These are phyloP conservation scores for Hamigera avellanea DNA, from an alignment of 495 filamentous ascomycete species.

Conservation along the genomic window DNA sequence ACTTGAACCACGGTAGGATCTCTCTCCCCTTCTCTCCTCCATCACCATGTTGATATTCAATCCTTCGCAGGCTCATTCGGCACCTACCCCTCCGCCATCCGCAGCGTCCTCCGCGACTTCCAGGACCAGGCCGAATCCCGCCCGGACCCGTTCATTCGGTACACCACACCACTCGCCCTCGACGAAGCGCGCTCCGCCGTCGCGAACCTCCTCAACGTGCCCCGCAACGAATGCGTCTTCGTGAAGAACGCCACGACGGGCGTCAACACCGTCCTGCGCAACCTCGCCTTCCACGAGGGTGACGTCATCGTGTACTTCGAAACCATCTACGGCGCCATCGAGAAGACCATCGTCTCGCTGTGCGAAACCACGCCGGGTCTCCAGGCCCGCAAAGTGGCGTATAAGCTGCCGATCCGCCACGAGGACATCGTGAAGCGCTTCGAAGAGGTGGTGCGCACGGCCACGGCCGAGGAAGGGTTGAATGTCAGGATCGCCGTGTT, in stretches of 20 bases:
- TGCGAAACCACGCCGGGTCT: conserved; percentile 41
- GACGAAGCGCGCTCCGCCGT: conserved; percentile 52
- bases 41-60: no score
- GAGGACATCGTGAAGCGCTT: conserved; percentile 45
- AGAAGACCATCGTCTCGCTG: conserved; percentile 56
- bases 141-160: conserved; percentile 66
- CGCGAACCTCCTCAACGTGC: conserved; percentile 50
- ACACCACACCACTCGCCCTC: conserved; percentile 44
- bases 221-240: conserved; percentile 54
- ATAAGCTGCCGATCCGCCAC: conserved; percentile 49
- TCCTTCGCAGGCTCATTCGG: conserved; percentile 62
- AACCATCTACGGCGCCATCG: conserved; percentile 68
- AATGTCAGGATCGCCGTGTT: conserved; percentile 55
- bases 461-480: conserved; percentile 27
- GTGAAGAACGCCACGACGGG: conserved; percentile 75
- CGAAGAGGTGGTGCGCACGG: conserved; percentile 28
- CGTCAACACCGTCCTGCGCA: conserved; percentile 68
- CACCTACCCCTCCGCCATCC: conserved; percentile 52
- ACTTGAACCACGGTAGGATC: conserved; percentile 69
- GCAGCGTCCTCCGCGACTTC: conserved; percentile 40
- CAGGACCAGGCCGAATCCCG: conserved; percentile 48
- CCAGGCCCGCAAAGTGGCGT: conserved; percentile 24
- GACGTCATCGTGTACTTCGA: conserved; percentile 59
- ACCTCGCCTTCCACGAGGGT: conserved; percentile 44
- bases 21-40: no score